Evolutionary conservation across 2,329 filamentous ascomycete genomes (phyloP), one percentile per base, ranked within the genome.

Genomic region (Eurotiales sp.): DNA sequence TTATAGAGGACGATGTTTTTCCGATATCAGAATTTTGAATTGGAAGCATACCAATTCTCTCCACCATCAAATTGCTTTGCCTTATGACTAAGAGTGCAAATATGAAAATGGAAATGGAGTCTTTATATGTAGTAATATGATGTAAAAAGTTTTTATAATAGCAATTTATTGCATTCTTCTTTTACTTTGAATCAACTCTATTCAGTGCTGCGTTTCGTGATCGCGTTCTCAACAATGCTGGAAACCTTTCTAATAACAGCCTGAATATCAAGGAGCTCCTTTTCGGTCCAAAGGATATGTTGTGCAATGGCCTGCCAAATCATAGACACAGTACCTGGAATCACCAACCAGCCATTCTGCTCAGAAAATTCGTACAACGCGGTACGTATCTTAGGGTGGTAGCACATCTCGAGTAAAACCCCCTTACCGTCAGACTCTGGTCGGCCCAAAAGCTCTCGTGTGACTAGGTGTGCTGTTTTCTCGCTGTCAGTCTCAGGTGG

Each of bases 391-490:
- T 48, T 44, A 44, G 59, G 53, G 52, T 56, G 55, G 50, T 62
- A 62, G 41, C 60, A 62, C 60, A 61, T 62, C 41, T 62, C 59
- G 21, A 62, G 36, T 22, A 62, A n/a, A 11, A 58, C 44, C 3
- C 58, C 59, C 32, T 43, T 34, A n/a, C 22, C 30, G 8, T 2
- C 22, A 25, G 37, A 25, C 27, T 21, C 8, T 2, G 25, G 21
- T 11, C 46, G 21, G 3, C 27, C 27, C 25, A 50, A 21, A 11
- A 50, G 29, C 23, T 43, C 37, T 21, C 25, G 36, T 1, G 37
- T 37, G 22, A 50, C 21, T 10, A 12, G 25, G 19, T 14, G 27
- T 8, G 52, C 10, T 34, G 40, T 7, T 25, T 32, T 40, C 40
- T 62, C 60, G 4, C 58, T 58, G 4, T 49, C 46, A 8, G 52